phyloP scores from a whole-genome alignment of 352 stramenopile genomes.

The Globisporangium rhizosaccharum region DNA sequence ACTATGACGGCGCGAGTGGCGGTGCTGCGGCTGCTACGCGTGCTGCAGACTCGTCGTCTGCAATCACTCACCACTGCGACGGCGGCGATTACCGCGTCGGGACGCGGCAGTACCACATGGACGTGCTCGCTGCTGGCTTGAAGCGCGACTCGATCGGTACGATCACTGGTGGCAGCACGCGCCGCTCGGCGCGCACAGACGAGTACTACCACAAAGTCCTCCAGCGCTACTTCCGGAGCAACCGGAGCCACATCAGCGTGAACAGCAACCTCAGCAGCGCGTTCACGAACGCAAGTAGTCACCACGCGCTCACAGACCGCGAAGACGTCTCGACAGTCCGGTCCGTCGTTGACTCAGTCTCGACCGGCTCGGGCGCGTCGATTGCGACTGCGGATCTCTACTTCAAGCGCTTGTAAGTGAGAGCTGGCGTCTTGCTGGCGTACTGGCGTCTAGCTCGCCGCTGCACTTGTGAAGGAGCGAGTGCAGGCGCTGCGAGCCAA shows the following conservation, averaged over 20 bases:
- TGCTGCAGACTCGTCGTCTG: constrained; percentile 6
- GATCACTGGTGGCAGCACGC: background rate
- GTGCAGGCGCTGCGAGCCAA: background rate
- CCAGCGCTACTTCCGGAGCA: constrained; percentile 52
- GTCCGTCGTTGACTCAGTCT: constrained; percentile 10
- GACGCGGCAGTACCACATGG: constrained; percentile 14
- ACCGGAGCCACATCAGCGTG: constrained; percentile 43
- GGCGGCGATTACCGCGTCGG: constrained; percentile 10
- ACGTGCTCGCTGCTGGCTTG: constrained; percentile 12
- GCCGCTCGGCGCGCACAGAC: constrained; percentile 39
- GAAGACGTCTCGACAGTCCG: constrained; percentile 14
- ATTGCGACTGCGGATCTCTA: constrained; percentile 9
- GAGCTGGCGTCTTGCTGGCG: background rate
- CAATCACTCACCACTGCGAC: background rate
- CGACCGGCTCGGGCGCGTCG: constrained; percentile 12
- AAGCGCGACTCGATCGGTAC: constrained; percentile 8
- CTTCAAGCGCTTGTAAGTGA: constrained; percentile 10
- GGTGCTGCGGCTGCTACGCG: background rate
- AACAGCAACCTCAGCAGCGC: constrained; percentile 41
- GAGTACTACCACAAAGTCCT: constrained; percentile 67
- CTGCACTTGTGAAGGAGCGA: background rate
- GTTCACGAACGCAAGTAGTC: constrained; percentile 44
- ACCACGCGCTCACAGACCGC: constrained; percentile 14
- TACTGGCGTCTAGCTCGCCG: background rate
- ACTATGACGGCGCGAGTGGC: constrained; percentile 8